A percentile compares a stretch with the other conserved stretches of the same genome.
phyloP scores from a whole-genome alignment of 1,284 basidiomycete genomes.

The Porogramme epimiltina region DNA sequence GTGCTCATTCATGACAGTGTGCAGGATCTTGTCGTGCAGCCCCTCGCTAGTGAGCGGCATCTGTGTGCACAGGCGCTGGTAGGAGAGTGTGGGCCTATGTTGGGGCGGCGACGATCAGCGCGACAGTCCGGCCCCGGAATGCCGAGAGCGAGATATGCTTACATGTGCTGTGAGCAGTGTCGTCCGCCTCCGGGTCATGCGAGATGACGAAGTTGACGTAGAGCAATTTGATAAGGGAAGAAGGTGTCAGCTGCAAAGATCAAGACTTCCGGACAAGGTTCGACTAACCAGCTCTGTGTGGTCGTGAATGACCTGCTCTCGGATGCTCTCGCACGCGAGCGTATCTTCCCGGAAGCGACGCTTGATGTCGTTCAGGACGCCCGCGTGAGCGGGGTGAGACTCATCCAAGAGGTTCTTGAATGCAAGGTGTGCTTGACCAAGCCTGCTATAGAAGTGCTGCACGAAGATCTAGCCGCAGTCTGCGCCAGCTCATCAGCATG shows the following conservation, averaged over 20 bases:
- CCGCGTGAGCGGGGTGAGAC: conserved; percentile 87
- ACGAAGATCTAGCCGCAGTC: conserved; percentile 94
- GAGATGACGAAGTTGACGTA: conserved; percentile 99
- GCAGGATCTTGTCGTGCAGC: conserved; percentile 85
- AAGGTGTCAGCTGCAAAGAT: background rate
- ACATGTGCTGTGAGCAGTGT: conserved; percentile 75
- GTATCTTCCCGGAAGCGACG: conserved; percentile 97
- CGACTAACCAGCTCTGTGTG: conserved; percentile 79
- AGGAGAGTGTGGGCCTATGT: conserved; percentile 87
- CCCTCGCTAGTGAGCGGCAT: conserved; percentile 88
- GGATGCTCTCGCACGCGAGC: conserved; percentile 97
- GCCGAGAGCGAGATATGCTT: conserved; percentile 27
- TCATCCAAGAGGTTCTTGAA: conserved; percentile 90
- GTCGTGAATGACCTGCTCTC: conserved; percentile 81
- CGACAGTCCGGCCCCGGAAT: background rate
- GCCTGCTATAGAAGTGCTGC: conserved; percentile 95
- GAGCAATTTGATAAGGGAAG: conserved; percentile 71
- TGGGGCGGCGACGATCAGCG: background rate
- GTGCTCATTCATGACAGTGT: conserved; percentile 85
- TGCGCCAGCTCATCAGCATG: conserved; percentile 28
- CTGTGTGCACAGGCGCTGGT: conserved; percentile 91
- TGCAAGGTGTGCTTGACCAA: conserved; percentile 88
- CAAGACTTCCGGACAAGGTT: background rate
- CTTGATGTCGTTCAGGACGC: conserved; percentile 96
- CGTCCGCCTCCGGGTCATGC: conserved; percentile 79